Percentiles rank a stretch among this genome's conserved stretches.
These are phyloP conservation scores for Berberis vulgaris DNA, from an alignment of 164 flowering plant species.

Conservation along the genomic window DNA sequence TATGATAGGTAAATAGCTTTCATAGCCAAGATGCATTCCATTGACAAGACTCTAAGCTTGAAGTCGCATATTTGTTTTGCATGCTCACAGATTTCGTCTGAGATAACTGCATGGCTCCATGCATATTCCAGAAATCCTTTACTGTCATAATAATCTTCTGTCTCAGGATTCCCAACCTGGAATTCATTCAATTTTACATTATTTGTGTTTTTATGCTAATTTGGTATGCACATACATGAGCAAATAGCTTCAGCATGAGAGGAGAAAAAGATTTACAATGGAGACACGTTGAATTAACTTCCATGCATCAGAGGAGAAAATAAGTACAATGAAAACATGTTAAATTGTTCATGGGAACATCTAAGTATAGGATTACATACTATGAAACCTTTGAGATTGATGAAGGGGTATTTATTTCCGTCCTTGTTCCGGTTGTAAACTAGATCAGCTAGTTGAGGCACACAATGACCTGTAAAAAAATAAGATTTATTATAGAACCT, in stretches of 20 bases:
- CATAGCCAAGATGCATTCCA: conserved; percentile 31
- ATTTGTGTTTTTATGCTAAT: no score
- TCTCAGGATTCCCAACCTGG: conserved; percentile 73
- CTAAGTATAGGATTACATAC: conserved; percentile 22
- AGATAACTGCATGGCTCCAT: conserved; percentile 64
- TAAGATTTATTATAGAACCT: not conserved
- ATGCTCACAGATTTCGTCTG: conserved; percentile 34
- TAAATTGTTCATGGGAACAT: not conserved
- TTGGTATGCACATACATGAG: no score
- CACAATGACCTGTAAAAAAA: conserved; percentile 48
- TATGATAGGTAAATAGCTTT: conserved; percentile 23
- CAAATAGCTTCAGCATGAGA: no score
- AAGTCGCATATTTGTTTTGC: conserved; percentile 42
- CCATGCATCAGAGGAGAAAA: no score
- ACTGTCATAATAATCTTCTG: conserved; percentile 44
- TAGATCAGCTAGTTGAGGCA: conserved; percentile 69
- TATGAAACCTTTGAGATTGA: conserved; percentile 67
- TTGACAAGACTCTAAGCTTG: conserved; percentile 27
- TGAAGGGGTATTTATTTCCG: conserved; percentile 17
- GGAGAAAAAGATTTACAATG: no score
- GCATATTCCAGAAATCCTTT: conserved; percentile 57
- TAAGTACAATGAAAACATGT: no score
- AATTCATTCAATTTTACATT: not conserved
- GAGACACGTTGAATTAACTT: no score
- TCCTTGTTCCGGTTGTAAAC: conserved; percentile 43